These are phyloP conservation scores for Hypoxylon trugodes DNA, from an alignment of 495 filamentous ascomycete genomes.

Conservation along the genomic window DNA sequence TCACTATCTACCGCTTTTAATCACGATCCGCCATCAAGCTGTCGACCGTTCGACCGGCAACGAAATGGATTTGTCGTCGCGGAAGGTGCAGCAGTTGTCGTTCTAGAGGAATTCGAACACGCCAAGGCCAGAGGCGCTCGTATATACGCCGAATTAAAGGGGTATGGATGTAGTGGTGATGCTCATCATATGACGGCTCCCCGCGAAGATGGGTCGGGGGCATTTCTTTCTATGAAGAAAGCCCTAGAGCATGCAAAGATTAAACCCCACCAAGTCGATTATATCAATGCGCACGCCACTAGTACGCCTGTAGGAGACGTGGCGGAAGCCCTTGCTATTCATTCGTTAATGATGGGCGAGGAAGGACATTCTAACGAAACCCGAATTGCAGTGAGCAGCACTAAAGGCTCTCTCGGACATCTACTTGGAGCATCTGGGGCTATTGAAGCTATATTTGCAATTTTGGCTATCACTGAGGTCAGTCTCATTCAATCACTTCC, in stretches of 20 bases:
- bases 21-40: slow-evolving; percentile 72
- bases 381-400: slow-evolving; percentile 86
- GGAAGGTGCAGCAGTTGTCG: slow-evolving; percentile 86
- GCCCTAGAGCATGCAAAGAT: slow-evolving; percentile 78
- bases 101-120: slow-evolving; percentile 92
- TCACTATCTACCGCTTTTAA: slow-evolving; percentile 86
- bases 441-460: slow-evolving; percentile 84
- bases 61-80: slow-evolving; percentile 90
- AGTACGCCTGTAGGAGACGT: slow-evolving; percentile 84
- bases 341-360: slow-evolving; percentile 75
- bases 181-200: slow-evolving; percentile 94
- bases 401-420: slow-evolving; percentile 93
- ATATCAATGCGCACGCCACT: slow-evolving; percentile 96
- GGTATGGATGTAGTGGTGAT: slow-evolving; percentile 88
- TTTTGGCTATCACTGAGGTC: slow-evolving; percentile 79
- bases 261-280: slow-evolving; percentile 76
- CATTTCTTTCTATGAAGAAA: slow-evolving; percentile 82
- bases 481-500: slow-evolving; percentile 45
- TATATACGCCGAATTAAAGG: slow-evolving; percentile 89
- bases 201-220: slow-evolving; percentile 79
- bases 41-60: slow-evolving; percentile 86
- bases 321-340: slow-evolving; percentile 88
- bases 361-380: slow-evolving; percentile 68
- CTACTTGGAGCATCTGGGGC: slow-evolving; percentile 90
- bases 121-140: slow-evolving; percentile 77